Conservation (phyloP, 768 basidiomycete genomes). For the Strobilomyces dryophilus region DNA sequence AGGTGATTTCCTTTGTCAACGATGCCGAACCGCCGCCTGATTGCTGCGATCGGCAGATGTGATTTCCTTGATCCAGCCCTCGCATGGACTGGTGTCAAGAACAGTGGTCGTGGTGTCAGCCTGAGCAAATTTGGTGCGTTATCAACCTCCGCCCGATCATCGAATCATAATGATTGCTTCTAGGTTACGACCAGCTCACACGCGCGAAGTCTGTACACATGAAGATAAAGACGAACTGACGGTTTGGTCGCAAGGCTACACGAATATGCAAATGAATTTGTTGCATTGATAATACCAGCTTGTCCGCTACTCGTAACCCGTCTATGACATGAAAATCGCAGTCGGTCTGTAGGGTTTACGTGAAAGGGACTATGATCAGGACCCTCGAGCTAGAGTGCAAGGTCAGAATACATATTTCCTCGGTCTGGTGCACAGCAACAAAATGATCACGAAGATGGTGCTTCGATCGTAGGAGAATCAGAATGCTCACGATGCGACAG, state of each 20-base stretch:
- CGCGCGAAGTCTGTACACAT: slow-evolving; percentile 77
- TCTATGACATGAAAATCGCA: neutral
- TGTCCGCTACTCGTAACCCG: neutral
- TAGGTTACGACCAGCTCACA: slow-evolving; percentile 85
- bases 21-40: neutral
- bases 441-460: slow-evolving; percentile 24
- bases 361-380: slow-evolving; percentile 18
- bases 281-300: neutral
- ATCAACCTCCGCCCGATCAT: neutral
- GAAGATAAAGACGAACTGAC: slow-evolving; percentile 58
- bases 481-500: slow-evolving; percentile 9
- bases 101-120: slow-evolving; percentile 89
- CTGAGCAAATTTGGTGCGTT: slow-evolving; percentile 80
- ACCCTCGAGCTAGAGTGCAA: slow-evolving; percentile 32
- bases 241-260: no score
- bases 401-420: slow-evolving; percentile 29
- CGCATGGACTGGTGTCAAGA: slow-evolving; percentile 92
- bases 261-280: neutral
- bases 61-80: slow-evolving; percentile 92
- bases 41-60: slow-evolving; percentile 44
- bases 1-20: slow-evolving; percentile 37
- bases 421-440: slow-evolving; percentile 36
- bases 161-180: neutral
- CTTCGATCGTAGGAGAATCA: neutral
- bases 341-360: slow-evolving; percentile 1